Conservation (phyloP, 352 stramenopile genomes). For the Phytophthora sp. region DNA sequence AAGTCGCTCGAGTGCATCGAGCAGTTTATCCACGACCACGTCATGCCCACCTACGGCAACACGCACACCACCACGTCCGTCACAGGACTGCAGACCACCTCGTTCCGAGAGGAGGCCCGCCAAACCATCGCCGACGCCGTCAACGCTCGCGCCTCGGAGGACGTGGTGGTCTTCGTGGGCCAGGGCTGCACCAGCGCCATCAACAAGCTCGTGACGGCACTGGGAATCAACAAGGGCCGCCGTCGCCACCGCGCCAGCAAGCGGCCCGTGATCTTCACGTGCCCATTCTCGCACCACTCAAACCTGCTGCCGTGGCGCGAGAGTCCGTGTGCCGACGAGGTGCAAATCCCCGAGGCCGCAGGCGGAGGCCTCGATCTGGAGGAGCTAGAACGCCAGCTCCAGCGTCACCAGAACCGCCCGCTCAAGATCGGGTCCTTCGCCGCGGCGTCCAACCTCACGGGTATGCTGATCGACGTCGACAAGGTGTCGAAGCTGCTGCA, state of each 20-base stretch:
- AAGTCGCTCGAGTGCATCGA: slow-evolving; percentile 91
- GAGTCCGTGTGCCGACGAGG: slow-evolving; percentile 78
- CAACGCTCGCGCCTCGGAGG: slow-evolving; percentile 84
- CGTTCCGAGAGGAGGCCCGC: slow-evolving; percentile 93
- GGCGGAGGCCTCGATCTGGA: slow-evolving; percentile 59
- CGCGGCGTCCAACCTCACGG: slow-evolving; percentile 96
- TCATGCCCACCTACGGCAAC: slow-evolving; percentile 96
- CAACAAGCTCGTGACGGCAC: slow-evolving; percentile 78
- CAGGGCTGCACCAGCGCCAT: slow-evolving; percentile 88
- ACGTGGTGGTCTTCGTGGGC: slow-evolving; percentile 96
- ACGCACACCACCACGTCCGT: slow-evolving; percentile 93
- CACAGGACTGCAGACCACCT: slow-evolving; percentile 83
- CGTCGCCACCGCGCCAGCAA: slow-evolving; percentile 26
- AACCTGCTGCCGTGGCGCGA: slow-evolving; percentile 98
- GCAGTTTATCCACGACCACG: slow-evolving; percentile 84
- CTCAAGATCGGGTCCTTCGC: slow-evolving; percentile 92
- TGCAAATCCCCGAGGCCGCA: slow-evolving; percentile 69
- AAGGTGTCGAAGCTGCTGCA: slow-evolving; percentile 91
- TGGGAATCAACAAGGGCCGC: slow-evolving; percentile 54
- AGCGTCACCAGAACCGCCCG: slow-evolving; percentile 52
- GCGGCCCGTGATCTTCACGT: slow-evolving; percentile 90
- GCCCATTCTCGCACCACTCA: slow-evolving; percentile 97
- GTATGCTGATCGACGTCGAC: slow-evolving; percentile 91
- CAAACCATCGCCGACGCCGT: slow-evolving; percentile 91
- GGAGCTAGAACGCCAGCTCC: slow-evolving; percentile 57